Base-by-base conservation (phyloP, 345 rosid species). In the Gynandropsis gynandra region DNA sequence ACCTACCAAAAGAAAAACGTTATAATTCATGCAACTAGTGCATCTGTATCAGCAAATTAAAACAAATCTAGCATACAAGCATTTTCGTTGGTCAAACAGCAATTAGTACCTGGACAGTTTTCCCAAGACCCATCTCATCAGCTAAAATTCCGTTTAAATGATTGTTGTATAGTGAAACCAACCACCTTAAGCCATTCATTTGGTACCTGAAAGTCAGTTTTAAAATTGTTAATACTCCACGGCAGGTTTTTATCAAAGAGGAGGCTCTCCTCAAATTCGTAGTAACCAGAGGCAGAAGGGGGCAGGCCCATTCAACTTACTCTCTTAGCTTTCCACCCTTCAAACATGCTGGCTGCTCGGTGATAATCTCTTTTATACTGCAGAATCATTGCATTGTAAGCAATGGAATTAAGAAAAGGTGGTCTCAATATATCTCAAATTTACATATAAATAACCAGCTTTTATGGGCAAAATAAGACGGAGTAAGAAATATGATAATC, bases 81-180 rank as follows among this genome's bases (percentile, higher is more conserved):
- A 35, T 45, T 24, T 24, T 24, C n/a, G n/a, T n/a, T n/a, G n/a
- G n/a, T n/a, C n/a, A n/a, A n/a, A 17, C 17, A 9, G 15, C 34
- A 56, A 31, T 1, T 27, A 57, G 43, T 63, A 78, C 95, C 95
- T 88, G 97, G 62, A 88, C 97, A 54, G 97, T 88, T 85, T 88
- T 88, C 24, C 97, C 97, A 39, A 88, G 89, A 54, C 97, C 97
- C 97, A 88, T 88, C 73, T 88, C 97, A 79, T 88, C 97, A 68
- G 97, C 97, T 51, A 88, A 84, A 56, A 88, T 88, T 19, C 95
- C 97, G 72, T 88, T 88, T 56, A 88, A 68, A 71, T 88, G 85
- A 66, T 85, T 88, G 64, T 85, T 84, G 72, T 88, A 82, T 33
- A 88, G 65, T 34, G 97, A 88, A 63, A 88, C 83, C 72, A 88